Evolutionary conservation across 2,329 filamentous ascomycete species (phyloP), one percentile per base, ranked within the genome.

Genomic region (Fusarium sublunatum): DNA sequence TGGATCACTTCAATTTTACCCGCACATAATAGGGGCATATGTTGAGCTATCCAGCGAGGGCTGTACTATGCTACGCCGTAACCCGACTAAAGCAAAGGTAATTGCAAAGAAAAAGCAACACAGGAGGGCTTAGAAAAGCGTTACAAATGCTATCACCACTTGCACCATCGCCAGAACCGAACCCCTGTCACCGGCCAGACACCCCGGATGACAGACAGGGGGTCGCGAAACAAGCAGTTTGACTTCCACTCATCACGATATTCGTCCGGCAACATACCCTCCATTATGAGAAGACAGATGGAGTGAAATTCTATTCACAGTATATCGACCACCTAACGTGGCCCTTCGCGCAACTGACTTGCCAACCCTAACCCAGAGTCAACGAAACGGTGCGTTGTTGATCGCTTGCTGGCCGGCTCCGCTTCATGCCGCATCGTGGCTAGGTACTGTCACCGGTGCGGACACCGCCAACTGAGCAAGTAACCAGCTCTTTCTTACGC

Each of bases 391-490:
- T 34, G 53, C 54, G 42, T 53, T 47, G 61, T 58, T 65, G 57
- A 62, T 55, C 45, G 42, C 61, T 26, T 60, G 51, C 58, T 64
- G 56, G 61, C 50, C 53, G 61, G 53, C 56, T 64, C 61, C 56
- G 61, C 61, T 65, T 52, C 61, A 64, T 57, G 61, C 57, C 47
- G 46, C 42, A 36, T 53, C 61, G 61, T 64, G 61, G 61, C 61
- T 64, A 64, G 62, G 51, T 53, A 56, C 47, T 41, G 61, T 64
- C 61, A 64, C 61, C 58, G 59, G 52, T 63, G 60, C 58, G 58
- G 60, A 58, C 58, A 54, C 62, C 61, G 54, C 66, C 47, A 54
- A 58, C 64, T 54, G 63, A 49, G 53, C 49, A 54, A 36, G 31
- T 13, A 32, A 38, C 64, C 55, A 61, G 48, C 55, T 52, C 36